Evolutionary conservation across 805 yeast genomes (phyloP).

Genomic region (Lipomyces chichibuensis): DNA sequence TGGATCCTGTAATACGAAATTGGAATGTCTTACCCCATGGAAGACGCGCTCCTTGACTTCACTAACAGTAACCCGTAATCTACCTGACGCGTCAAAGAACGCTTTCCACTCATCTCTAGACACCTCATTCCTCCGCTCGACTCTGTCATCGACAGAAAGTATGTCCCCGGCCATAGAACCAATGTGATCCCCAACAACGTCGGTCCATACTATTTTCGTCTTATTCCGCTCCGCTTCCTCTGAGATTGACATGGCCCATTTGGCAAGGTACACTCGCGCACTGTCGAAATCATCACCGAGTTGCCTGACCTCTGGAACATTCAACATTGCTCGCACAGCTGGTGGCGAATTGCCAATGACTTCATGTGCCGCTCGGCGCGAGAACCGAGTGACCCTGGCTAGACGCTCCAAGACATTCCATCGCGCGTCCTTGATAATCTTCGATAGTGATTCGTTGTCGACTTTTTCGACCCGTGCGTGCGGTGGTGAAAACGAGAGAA

Average conservation of each 20-base stretch:
- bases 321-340: conserved; percentile 59
- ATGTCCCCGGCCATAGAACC: conserved; percentile 46
- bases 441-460: conserved; percentile 49
- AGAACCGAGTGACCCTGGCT: conserved; percentile 70
- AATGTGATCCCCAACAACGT: conserved; percentile 40
- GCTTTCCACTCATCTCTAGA: conserved; percentile 77
- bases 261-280: conserved; percentile 88
- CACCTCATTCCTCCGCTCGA: conserved; percentile 71
- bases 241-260: conserved; percentile 94
- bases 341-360: conserved; percentile 63
- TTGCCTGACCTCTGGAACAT: conserved; percentile 75
- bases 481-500: conserved; percentile 59
- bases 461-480: conserved; percentile 44
- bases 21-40: conserved; percentile 58
- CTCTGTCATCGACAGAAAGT: conserved; percentile 54
- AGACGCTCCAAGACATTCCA: conserved; percentile 86
- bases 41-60: conserved; percentile 84
- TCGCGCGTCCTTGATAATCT: conserved; percentile 66
- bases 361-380: conserved; percentile 65
- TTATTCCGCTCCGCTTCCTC: conserved; percentile 76
- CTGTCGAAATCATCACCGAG: conserved; percentile 91
- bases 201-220: conserved; percentile 46
- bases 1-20: neutral
- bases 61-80: conserved; percentile 67
- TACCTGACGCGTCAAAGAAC: conserved; percentile 76